Percentiles rank a stretch among this genome's conserved stretches.
Evolutionary conservation across 2,329 filamentous ascomycete species (phyloP).

Genomic region (Aureobasidium vineae): DNA sequence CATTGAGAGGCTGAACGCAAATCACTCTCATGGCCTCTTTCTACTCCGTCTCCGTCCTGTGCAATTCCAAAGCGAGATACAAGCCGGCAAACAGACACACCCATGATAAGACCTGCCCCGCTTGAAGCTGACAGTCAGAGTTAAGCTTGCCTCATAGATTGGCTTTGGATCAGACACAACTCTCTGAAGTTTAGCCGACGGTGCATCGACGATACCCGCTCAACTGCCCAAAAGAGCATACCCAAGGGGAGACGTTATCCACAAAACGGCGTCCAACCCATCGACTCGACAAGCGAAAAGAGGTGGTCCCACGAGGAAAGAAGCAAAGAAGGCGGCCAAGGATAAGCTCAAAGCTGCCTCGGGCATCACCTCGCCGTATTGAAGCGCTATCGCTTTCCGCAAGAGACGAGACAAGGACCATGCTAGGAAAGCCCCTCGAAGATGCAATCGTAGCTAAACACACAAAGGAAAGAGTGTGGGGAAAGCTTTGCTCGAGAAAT

Average conservation of each 20-base stretch:
- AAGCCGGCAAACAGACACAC: neutral
- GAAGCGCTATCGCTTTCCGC: neutral
- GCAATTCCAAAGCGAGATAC: neutral
- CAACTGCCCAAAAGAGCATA: slow-evolving; percentile 13
- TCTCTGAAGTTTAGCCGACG: slow-evolving; percentile 11
- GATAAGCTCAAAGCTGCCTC: neutral
- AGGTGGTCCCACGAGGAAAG: slow-evolving; percentile 6
- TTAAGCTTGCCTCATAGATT: slow-evolving; percentile 4
- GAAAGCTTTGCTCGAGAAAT: neutral
- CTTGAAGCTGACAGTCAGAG: neutral
- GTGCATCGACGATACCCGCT: slow-evolving; percentile 7
- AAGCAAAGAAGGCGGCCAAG: slow-evolving; percentile 7
- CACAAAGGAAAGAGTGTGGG: neutral
- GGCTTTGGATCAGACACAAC: slow-evolving; percentile 5
- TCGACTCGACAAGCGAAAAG: neutral
- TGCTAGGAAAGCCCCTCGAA: neutral
- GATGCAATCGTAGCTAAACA: neutral
- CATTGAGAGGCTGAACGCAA: neutral
- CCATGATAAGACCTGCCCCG: neutral
- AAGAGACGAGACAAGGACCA: neutral
- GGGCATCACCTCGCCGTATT: neutral
- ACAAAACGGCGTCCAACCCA: slow-evolving; percentile 11
- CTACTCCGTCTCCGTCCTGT: neutral
- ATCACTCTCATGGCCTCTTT: neutral
- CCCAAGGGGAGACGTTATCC: slow-evolving; percentile 10